Percentiles rank a stretch among this genome's conserved stretches.
Evolutionary conservation across 2,329 filamentous ascomycete genomes (phyloP).

Genomic region (Sarocladium brachiariae): DNA sequence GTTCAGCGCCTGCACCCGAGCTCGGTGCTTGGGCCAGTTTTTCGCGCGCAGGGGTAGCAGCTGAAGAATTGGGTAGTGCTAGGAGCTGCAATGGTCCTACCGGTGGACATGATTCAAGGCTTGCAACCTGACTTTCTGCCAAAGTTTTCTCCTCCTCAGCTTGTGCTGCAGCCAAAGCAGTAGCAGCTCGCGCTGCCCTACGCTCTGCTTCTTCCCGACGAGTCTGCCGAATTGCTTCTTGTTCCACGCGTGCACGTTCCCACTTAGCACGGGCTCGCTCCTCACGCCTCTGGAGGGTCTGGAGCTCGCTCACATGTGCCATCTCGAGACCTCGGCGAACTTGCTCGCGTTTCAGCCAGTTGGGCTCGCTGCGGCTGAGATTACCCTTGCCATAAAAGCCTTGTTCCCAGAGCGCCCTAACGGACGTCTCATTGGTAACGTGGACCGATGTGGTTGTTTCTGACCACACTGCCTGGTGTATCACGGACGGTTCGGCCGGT

Average conservation of each 20-base stretch:
- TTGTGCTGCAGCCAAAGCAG: background rate
- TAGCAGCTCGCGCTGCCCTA: background rate
- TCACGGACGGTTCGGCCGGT: conserved; percentile 53
- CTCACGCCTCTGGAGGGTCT: conserved; percentile 67
- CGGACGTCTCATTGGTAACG: conserved; percentile 67
- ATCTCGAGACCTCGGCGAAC: conserved; percentile 59
- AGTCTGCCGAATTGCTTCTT: conserved; percentile 73
- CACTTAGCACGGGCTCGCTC: conserved; percentile 82
- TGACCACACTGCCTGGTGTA: conserved; percentile 76
- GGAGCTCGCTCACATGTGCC: conserved; percentile 70
- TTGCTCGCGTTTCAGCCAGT: conserved; percentile 81
- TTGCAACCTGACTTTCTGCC: background rate
- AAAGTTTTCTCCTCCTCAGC: background rate
- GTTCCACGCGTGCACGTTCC: conserved; percentile 81
- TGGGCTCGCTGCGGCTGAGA: conserved; percentile 89
- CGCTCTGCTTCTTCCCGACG: conserved; percentile 36
- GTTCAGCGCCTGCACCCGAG: background rate
- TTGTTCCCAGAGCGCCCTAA: conserved; percentile 86
- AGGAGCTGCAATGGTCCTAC: conserved; percentile 40
- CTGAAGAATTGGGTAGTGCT: conserved; percentile 11
- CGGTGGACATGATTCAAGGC: conserved; percentile 18
- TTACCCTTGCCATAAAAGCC: conserved; percentile 96
- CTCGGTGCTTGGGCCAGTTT: background rate
- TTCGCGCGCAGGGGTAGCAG: background rate
- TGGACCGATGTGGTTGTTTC: conserved; percentile 74